Base-by-base conservation (phyloP, 1,139 yeast genomes). In the Sugiyamaella castrensis region DNA sequence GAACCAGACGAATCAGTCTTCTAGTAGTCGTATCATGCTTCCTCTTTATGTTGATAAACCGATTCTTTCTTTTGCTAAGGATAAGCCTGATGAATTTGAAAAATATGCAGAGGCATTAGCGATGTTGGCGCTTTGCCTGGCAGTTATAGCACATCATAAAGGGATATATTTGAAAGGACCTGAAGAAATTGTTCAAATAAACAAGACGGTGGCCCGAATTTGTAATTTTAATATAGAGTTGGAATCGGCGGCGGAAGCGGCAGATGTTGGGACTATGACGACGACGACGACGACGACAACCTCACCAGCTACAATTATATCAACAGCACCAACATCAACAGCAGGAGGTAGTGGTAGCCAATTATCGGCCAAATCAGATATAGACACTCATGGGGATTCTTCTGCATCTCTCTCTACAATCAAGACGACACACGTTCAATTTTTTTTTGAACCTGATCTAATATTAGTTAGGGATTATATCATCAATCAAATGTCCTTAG, bases 101-200 rank as follows among this genome's bases (percentile, higher is more conserved):
- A 40, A 43, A 37, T 65, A 59, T 42, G 67, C 67, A 33, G 59
- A 60, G 12, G 63, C 62, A 10, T 53, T 66, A 41, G 66, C 69
- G 5, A 68, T 68, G 71, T 60, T 68, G 6, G 61, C 66, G 2
- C 53, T 66, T 12, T 55, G 66, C 49, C 53, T 66, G 29, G 61
- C 64, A 9, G 56, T 55, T 28, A 45, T 68, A 2, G 59, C 61
- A 5, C 39, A 46, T 13, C 42, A 43, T 8, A 48, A 45, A n/a
- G 59, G 57, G 1, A 40, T 58, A 12, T 43, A 43, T 15, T 31
- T 54, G 26, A 38, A 31, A 24, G 29, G 43, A 1, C 37, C 52
- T 2, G 51, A 48, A 29, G 53, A 55, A 12, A 47, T 56, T 11
- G 56, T 48, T 29, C 53, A 53, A 36, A 42, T 55, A 24, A 54